Evolutionary conservation across 2,329 filamentous ascomycete species (phyloP), one percentile per base, ranked within the genome.

Genomic region (Beauveria australis): DNA sequence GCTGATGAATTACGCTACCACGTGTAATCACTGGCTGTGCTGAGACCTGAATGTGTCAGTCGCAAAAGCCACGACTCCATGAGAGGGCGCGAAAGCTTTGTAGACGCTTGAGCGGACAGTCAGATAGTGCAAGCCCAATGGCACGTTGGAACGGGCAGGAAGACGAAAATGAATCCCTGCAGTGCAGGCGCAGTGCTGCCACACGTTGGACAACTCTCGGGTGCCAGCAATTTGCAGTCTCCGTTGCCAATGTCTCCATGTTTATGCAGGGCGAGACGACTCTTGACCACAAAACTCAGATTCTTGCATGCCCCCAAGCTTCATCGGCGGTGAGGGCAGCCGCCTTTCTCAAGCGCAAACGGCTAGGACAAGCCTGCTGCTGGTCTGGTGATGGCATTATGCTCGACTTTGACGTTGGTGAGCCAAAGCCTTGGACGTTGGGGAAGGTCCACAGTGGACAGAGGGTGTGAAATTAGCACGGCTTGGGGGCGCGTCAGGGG

Each of bases 91-190:
- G 44, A 28, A 55, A 16, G 4, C 16, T 19, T n/a, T 28, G 7
- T 10, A 33, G 43, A 18, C 41, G n/a, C 40, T 47, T 18, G 22
- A 33, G n/a, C 43, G 8, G 5, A n/a, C 22, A 33, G 28, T 24
- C n/a, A 47, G n/a, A 22, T 18, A 24, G 24, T 22, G 8, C n/a
- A n/a, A 47, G 41, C 3, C 14, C 55, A 16, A 47, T 43, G 33
- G 14, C 33, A 51, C 16, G 16, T 40, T 12, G 7, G 28, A 41
- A 24, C 51, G 52, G 44, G 37, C 40, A 60, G 54, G 51, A 49
- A 54, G 49, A 60, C 51, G 52, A 60, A 48, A 43, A 48, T 33
- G 58, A 60, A 49, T 24, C 52, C 44, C 30, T 60, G 41, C 22
- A 60, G n/a, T 6, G 30, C 30, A 33, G 30, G 12, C 18, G 28